Percentiles rank a stretch among this genome's conserved stretches.
Conservation (phyloP, 139 green algal genomes). For the Zygnema cylindricum region DNA sequence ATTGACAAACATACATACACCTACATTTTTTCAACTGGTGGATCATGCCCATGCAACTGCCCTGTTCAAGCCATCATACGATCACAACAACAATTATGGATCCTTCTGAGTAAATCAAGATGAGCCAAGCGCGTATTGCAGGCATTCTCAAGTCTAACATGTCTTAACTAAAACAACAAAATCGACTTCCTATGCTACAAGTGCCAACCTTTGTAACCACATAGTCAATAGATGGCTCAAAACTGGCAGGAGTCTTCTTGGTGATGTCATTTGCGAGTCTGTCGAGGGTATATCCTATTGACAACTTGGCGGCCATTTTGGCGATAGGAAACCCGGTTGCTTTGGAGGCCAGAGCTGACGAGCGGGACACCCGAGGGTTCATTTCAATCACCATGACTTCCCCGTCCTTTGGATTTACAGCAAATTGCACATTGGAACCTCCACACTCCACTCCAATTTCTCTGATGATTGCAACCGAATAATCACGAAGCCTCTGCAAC, state of each 20-base stretch:
- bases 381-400: conserved; percentile 99
- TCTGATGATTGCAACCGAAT: conserved; percentile 87
- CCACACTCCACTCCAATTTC: conserved; percentile 99
- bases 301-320: conserved; percentile 99
- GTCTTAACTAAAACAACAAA: no score
- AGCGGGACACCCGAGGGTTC: conserved; percentile 96
- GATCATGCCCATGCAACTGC: no score
- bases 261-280: conserved; percentile 97
- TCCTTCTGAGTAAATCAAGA: no score
- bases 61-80: no score
- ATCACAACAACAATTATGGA: no score
- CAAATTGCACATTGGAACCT: conserved; percentile 97
- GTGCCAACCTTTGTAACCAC: conserved; percentile 97
- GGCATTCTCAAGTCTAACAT: no score
- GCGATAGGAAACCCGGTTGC: conserved; percentile 97
- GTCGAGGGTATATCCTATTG: conserved; percentile 95
- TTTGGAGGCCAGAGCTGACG: conserved; percentile 97
- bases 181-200: no score
- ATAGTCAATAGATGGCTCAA: conserved; percentile 99
- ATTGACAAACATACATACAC: no score
- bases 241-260: conserved; percentile 94
- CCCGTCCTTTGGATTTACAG: conserved; percentile 90
- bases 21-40: no score
- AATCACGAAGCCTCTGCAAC: conserved; percentile 87
- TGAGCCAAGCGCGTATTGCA: no score